These are phyloP conservation scores for Panellus pusillus DNA, from an alignment of 768 basidiomycete species.

Conservation along the genomic window DNA sequence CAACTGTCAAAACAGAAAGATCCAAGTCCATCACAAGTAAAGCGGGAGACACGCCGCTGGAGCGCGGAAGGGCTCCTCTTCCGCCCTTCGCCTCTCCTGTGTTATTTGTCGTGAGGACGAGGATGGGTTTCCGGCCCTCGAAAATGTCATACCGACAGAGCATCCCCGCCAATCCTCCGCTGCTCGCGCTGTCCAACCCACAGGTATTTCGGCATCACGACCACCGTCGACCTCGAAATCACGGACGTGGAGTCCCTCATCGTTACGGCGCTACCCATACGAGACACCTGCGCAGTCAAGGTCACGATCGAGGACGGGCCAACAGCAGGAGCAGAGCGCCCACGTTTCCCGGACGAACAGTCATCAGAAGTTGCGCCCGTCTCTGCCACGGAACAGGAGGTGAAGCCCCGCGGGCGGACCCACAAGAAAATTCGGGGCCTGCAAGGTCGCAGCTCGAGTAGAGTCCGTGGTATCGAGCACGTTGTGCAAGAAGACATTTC, in stretches of 20 bases:
- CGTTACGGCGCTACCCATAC: constrained; percentile 43
- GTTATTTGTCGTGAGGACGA: constrained; percentile 55
- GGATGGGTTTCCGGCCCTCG: constrained; percentile 55
- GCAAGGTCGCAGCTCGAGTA: constrained; percentile 24
- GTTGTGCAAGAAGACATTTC: constrained; percentile 75
- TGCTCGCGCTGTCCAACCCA: constrained; percentile 26
- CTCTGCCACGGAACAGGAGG: constrained; percentile 1
- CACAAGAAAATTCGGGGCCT: constrained; percentile 25
- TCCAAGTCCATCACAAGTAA: constrained; percentile 7
- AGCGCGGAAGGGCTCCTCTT: constrained; percentile 21
- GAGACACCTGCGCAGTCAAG: constrained; percentile 27
- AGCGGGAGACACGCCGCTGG: constrained; percentile 10
- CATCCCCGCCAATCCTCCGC: constrained; percentile 14
- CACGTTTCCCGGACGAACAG: constrained; percentile 7
- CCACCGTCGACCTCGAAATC: constrained; percentile 32
- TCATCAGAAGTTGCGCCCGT: constrained; percentile 13
- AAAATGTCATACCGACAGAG: constrained; percentile 1
- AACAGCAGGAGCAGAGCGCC: constrained; percentile 5
- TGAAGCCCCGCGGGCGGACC: constrained; percentile 20
- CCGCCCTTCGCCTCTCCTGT: constrained; percentile 25
- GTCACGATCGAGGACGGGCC: constrained; percentile 26
- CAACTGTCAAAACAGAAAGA: constrained; percentile 9
- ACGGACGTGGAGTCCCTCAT: constrained; percentile 51
- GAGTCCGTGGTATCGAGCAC: constrained; percentile 33
- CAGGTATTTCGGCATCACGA: constrained; percentile 38